These are phyloP conservation scores for Tritrichomonas musculus DNA, from an alignment of 208 protist species.

Conservation along the genomic window DNA sequence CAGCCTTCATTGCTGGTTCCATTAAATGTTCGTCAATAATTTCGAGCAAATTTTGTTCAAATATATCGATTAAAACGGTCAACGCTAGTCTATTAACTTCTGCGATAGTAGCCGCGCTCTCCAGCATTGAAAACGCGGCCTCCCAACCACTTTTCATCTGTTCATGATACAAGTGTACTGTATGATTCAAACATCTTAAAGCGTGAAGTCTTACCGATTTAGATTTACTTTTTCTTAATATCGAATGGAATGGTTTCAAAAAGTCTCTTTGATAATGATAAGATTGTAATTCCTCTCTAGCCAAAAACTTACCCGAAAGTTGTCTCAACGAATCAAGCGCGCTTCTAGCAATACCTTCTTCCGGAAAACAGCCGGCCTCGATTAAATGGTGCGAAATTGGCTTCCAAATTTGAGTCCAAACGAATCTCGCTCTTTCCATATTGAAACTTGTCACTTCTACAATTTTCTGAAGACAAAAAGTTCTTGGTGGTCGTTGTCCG, in stretches of 20 bases:
- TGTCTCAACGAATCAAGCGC: slow-evolving; percentile 18
- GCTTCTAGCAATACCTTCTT: neutral
- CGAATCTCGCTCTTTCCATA: neutral
- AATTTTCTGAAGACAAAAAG: slow-evolving; percentile 23
- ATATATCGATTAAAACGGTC: neutral
- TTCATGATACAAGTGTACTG: neutral
- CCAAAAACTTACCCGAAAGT: neutral
- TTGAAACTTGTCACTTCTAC: neutral
- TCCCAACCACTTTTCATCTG: neutral
- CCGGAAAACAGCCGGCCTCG: neutral
- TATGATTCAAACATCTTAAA: neutral
- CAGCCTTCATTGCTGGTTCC: neutral
- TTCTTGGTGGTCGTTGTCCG: neutral
- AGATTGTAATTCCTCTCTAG: neutral
- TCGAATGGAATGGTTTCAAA: slow-evolving; percentile 14
- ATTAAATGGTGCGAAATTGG: neutral
- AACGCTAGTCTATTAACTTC: neutral
- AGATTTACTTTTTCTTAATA: neutral
- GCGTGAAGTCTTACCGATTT: neutral
- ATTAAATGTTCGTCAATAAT: neutral
- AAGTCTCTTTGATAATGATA: neutral
- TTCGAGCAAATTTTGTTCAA: neutral
- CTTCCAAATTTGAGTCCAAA: slow-evolving; percentile 18
- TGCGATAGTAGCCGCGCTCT: neutral
- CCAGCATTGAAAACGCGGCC: neutral